Evolutionary conservation across 768 basidiomycete species (phyloP).

Genomic region (Lentinus tigrinus): DNA sequence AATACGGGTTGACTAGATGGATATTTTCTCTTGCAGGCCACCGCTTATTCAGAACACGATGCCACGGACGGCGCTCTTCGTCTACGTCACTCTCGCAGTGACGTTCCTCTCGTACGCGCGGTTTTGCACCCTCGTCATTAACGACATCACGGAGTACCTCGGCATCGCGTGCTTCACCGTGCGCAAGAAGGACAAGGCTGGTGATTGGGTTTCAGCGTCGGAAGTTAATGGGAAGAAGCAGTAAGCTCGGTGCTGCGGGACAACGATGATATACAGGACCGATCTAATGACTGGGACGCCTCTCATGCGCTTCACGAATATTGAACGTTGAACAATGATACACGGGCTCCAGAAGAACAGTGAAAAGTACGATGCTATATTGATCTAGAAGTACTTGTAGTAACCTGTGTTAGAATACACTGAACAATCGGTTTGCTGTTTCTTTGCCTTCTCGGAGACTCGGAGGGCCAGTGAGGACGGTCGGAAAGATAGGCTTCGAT

Average conservation of each 20-base stretch:
- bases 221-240: constrained; percentile 20
- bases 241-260: not conserved
- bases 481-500: no score
- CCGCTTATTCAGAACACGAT: constrained; percentile 76
- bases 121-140: constrained; percentile 81
- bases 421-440: not conserved
- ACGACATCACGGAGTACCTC: constrained; percentile 84
- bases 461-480: no score
- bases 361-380: not conserved
- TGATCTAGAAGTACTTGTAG: not conserved
- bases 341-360: not conserved
- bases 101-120: constrained; percentile 71
- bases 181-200: constrained; percentile 72
- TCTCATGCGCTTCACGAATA: not conserved
- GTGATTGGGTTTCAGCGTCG: constrained; percentile 51
- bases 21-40: constrained; percentile 35
- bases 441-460: not conserved
- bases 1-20: not conserved
- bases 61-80: constrained; percentile 62
- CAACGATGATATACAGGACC: not conserved
- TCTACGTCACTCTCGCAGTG: constrained; percentile 66
- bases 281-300: not conserved
- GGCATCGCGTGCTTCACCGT: constrained; percentile 97
- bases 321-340: not conserved
- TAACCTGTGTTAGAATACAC: not conserved